These are phyloP conservation scores for Aphanomyces astaci DNA, from an alignment of 352 stramenopile genomes.

Conservation along the genomic window DNA sequence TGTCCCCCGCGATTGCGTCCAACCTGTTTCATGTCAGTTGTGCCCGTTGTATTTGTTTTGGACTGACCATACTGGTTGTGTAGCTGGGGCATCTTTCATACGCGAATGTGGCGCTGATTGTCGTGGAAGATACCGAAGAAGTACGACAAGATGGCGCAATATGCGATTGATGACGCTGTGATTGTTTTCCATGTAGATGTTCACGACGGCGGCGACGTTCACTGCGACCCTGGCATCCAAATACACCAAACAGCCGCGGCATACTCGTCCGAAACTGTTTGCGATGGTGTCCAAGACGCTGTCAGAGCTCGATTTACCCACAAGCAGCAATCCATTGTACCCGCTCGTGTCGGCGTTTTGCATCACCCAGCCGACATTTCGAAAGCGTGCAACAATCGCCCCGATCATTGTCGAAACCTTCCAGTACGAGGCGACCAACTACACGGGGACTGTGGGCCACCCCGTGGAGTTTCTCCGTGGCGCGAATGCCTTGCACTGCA, in stretches of 20 bases:
- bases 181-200: neutral
- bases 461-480: conserved; percentile 42
- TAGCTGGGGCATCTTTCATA: conserved; percentile 25
- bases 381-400: conserved; percentile 18
- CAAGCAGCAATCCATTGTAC: conserved; percentile 44
- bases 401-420: conserved; percentile 23
- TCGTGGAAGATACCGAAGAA: conserved; percentile 58
- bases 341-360: conserved; percentile 33
- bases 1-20: neutral
- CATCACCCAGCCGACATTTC: conserved; percentile 5
- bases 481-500: conserved; percentile 57
- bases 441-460: conserved; percentile 35
- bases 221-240: neutral
- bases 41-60: neutral
- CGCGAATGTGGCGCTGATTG: conserved; percentile 37
- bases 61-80: neutral
- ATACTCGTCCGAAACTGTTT: conserved; percentile 35
- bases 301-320: conserved; percentile 46
- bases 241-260: neutral
- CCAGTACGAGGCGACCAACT: conserved; percentile 2
- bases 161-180: neutral
- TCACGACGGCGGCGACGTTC: neutral
- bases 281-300: conserved; percentile 43
- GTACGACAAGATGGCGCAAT: conserved; percentile 34
- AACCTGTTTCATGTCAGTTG: conserved; percentile 5